Base-by-base conservation (phyloP, 495 filamentous ascomycete species). In the Halenospora varia region DNA sequence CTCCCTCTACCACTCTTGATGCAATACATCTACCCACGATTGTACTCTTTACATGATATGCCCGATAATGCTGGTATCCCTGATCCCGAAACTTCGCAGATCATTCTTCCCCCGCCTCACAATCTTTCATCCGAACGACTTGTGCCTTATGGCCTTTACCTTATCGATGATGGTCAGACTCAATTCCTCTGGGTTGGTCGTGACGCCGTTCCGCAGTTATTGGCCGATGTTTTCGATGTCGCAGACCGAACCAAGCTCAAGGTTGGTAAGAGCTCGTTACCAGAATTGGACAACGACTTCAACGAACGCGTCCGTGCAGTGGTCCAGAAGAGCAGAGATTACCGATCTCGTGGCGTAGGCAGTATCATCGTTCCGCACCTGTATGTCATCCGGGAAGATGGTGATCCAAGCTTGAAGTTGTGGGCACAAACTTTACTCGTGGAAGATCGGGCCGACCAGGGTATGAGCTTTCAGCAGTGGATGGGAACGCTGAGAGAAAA, bases 11-110 rank as follows among this genome's bases (percentile, higher is more conserved):
- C 92, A 11, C 83, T 98, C 19, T 73, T 98, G 62, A 93, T 97
- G 63, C 94, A 96, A 75, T 97, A 96, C 75, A 95, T 98, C 63
- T 96, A 97, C 75, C 92, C 93, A 17, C 84, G 84, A 61, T 80
- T 97, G 65, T 96, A 96, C 75, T 96, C 90, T 3, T 81, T 97
- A 41, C 93, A 97, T 64, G 93, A 97, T 72, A 97, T 98, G 94
- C 92, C 94, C n/a, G 91, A 96, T 72, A 84, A 83, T 58, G 90
- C 92, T 3, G 94, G 94, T 50, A 71, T 92, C 25, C 89, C 92
- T 1, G 88, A 97, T 66, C 80, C 86, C 24, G 77, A 87, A 60
- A 96, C 88, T 0, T 90, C 90, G 57, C 90, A 94, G 65, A 97
- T 93, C 56, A 75, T 88, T 20, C 83, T 98, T 10, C 94, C 94